Evolutionary conservation across 345 rosid genomes (phyloP), one percentile per base, ranked within the genome.

Genomic region (Pseudoturritis turrita): DNA sequence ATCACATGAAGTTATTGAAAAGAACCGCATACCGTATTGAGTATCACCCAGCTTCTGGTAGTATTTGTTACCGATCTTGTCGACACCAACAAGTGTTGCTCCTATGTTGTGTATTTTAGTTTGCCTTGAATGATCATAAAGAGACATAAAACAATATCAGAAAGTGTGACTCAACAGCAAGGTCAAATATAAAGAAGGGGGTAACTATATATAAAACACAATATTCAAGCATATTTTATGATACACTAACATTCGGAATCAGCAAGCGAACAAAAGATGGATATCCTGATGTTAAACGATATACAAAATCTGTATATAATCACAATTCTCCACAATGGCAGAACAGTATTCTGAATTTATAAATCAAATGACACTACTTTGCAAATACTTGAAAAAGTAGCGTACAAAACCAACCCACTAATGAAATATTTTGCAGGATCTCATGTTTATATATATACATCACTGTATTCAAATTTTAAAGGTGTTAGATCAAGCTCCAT

Each of bases 61-160:
- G 76, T 91, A 95, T 81, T 95, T 91, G 72, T 95, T 95, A 55
- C 98, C 98, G 23, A 87, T 81, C 73, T 87, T 95, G 83, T 95
- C 99, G 36, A 89, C 86, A 14, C 98, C 98, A 57, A 89, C 86
- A 59, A 89, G 83, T 3, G 83, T 86, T 40, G 94, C 98, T 65
- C 99, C 98, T 44, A 87, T 83, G 70, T 83, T 86, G 80, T 95
- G 99, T 72, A 95, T 79, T 72, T 91, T 95, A 68, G 99, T 95
- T 84, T 95, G 96, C 92, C 99, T 95, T 57, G 4, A 54, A 5
- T 37, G 14, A 72, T 74, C 65, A 79, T 59, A 77, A 1, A 25
- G 25, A 28, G 14, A 65, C 14, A 51, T 4, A 19, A 28, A 35
- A 12, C n/a, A 28, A 7, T 19, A 46, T 46, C 61, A 76, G 59